Evolutionary conservation across 352 stramenopile species (phyloP).

Genomic region (Phytophthora pistaciae): DNA sequence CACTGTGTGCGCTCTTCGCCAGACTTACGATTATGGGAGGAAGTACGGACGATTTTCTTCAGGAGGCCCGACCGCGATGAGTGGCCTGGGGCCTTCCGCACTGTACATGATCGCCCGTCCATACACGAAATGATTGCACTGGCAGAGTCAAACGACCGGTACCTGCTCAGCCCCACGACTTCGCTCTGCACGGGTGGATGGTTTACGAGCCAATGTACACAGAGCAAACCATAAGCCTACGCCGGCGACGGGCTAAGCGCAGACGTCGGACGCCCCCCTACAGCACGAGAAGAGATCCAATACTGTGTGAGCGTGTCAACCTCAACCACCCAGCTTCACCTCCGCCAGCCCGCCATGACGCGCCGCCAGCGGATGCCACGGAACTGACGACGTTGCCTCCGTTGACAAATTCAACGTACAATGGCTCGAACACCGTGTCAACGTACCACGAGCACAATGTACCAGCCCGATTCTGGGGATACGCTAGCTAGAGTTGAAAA

Average conservation of each 20-base stretch:
- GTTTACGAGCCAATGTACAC: slow-evolving; percentile 1
- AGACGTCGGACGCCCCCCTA: neutral
- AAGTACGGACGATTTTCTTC: neutral
- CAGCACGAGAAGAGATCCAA: neutral
- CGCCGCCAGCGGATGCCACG: too few species aligned
- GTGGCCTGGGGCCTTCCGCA: slow-evolving; percentile 1
- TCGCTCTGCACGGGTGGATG: slow-evolving; percentile 8
- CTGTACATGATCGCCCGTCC: slow-evolving; percentile 6
- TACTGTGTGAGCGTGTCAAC: neutral
- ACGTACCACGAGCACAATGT: neutral
- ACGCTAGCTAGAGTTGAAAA: neutral
- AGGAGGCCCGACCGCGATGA: neutral
- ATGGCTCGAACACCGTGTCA: neutral
- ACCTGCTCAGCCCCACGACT: neutral
- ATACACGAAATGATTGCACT: slow-evolving; percentile 11
- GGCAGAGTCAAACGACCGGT: slow-evolving; percentile 8
- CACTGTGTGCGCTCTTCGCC: neutral
- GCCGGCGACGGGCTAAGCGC: neutral
- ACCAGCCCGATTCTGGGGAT: neutral
- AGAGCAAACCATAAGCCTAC: neutral
- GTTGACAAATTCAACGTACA: neutral
- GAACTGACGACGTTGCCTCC: neutral
- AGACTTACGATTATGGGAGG: slow-evolving; percentile 1
- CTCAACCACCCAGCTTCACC: neutral
- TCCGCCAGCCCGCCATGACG: neutral